A percentile compares a stretch with the other conserved stretches of the same genome.
Evolutionary conservation across 2,329 filamentous ascomycete genomes (phyloP).

Genomic region (Fusarium tricinctum): DNA sequence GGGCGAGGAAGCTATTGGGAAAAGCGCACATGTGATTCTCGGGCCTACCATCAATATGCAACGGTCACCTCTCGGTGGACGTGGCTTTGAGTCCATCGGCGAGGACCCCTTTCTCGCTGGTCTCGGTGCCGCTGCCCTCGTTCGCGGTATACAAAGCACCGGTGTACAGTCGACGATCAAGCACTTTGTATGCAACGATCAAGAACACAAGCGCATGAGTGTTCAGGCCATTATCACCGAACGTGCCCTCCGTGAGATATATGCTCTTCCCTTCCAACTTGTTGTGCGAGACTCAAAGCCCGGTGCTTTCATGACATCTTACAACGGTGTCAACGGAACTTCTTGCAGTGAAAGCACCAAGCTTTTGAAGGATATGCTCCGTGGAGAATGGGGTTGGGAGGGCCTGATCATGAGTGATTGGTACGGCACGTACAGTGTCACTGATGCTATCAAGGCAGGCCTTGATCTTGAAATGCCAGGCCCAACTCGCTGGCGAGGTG

Average conservation of each 20-base stretch:
- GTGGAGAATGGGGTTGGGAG: constrained; percentile 70
- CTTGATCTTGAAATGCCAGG: constrained; percentile 74
- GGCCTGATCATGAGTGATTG: constrained; percentile 73
- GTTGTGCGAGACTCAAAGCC: constrained; percentile 66
- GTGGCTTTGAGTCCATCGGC: constrained; percentile 71
- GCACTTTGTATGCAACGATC: constrained; percentile 74
- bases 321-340: constrained; percentile 70
- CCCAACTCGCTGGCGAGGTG: constrained; percentile 65
- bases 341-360: constrained; percentile 68
- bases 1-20: constrained; percentile 67
- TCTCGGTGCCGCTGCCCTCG: constrained; percentile 65
- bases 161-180: constrained; percentile 71
- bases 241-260: constrained; percentile 70
- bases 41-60: constrained; percentile 76
- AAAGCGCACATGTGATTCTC: constrained; percentile 70
- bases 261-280: constrained; percentile 70
- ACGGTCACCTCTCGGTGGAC: constrained; percentile 70
- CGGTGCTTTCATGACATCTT: constrained; percentile 70
- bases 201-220: constrained; percentile 70
- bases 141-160: constrained; percentile 68
- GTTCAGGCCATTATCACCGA: constrained; percentile 69
- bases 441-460: constrained; percentile 64
- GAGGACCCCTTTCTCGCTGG: constrained; percentile 72
- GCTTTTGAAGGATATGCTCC: constrained; percentile 65
- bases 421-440: constrained; percentile 70